Base-by-base conservation (phyloP, 2,329 filamentous ascomycete genomes). In the Penicillium fuscoglaucum region DNA sequence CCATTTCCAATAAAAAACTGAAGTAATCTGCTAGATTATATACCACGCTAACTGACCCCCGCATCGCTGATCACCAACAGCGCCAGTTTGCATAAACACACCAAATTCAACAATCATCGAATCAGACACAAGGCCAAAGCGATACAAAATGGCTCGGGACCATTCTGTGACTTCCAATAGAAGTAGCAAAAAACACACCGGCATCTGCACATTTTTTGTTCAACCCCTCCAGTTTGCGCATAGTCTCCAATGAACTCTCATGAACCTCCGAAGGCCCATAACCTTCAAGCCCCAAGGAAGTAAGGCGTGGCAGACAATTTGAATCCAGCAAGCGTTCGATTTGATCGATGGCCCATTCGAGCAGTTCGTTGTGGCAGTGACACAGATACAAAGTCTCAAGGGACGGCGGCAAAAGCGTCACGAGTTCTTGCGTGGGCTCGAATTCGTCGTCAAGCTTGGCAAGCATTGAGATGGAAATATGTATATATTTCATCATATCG, bases 361-460 rank as follows among this genome's bases (percentile, higher is more conserved):
- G 24, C 17, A 54, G 17, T 15, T 37, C 41, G 12, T 15, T 10
- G 15, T 39, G 29, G 33, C 51, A 54, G n/a, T 54, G 41, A 37
- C 51, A 54, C 26, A 54, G 29, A 39, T 39, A 54, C 51, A 54
- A 39, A 19, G 31, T 46, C 24, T 47, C 31, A 33, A 54, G 43
- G 6, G 51, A 47, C 19, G 51, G 51, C 21, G 51, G 51, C 41
- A 54, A 37, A 28, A 54, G 24, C 1, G 17, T 7, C 9, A 12
- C 21, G 8, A 54, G 24, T 4, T 54, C 31, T 9, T 21, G 31
- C 8, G 21, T 37, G 24, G 51, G 17, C 41, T 37, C 46, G 2
- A 26, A 10, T 6, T 37, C 1, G 6, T 35, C 24, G 21, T 53
- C 33, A 47, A 47, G 31, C 15, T 12, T 24, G 9, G 46, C 28